phyloP scores from a whole-genome alignment of 1,284 basidiomycete genomes.

The Cutaneotrichosporon daszewskae region DNA sequence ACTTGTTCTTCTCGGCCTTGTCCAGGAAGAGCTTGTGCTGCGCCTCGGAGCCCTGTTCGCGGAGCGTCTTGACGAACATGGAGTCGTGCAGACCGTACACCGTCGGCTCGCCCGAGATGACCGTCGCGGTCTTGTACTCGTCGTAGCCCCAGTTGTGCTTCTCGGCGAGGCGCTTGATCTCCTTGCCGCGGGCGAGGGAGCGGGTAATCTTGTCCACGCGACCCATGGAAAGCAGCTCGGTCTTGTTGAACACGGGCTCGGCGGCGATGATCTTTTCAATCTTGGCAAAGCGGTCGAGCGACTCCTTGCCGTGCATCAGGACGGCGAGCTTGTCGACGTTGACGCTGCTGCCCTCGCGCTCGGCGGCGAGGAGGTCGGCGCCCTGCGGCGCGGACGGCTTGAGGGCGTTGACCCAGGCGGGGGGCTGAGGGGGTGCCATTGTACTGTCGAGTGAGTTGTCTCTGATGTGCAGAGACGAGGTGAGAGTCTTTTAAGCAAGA shows the following conservation, averaged over 20 bases:
- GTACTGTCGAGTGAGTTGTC: background rate
- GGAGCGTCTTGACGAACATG: constrained; percentile 15
- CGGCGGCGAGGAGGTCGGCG: constrained; percentile 13
- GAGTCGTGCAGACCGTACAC: constrained; percentile 19
- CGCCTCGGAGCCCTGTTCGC: constrained; percentile 17
- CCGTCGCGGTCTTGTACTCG: constrained; percentile 12
- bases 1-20: constrained; percentile 9
- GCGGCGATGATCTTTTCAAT: constrained; percentile 7
- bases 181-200: constrained; percentile 19
- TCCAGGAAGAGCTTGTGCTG: constrained; percentile 21
- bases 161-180: constrained; percentile 13
- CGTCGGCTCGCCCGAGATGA: constrained; percentile 13
- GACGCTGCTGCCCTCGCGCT: constrained; percentile 12
- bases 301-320: constrained; percentile 12
- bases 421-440: constrained; percentile 17
- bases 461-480: background rate
- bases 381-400: constrained; percentile 15
- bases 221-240: constrained; percentile 19
- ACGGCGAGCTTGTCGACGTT: constrained; percentile 7
- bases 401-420: constrained; percentile 24
- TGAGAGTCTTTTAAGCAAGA: too few species aligned
- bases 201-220: constrained; percentile 17
- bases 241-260: constrained; percentile 14
- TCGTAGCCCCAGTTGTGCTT: constrained; percentile 13
- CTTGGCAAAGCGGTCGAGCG: constrained; percentile 1